These are phyloP conservation scores for Dryadomyces quercivorus DNA, from an alignment of 2,329 filamentous ascomycete species.

Conservation along the genomic window DNA sequence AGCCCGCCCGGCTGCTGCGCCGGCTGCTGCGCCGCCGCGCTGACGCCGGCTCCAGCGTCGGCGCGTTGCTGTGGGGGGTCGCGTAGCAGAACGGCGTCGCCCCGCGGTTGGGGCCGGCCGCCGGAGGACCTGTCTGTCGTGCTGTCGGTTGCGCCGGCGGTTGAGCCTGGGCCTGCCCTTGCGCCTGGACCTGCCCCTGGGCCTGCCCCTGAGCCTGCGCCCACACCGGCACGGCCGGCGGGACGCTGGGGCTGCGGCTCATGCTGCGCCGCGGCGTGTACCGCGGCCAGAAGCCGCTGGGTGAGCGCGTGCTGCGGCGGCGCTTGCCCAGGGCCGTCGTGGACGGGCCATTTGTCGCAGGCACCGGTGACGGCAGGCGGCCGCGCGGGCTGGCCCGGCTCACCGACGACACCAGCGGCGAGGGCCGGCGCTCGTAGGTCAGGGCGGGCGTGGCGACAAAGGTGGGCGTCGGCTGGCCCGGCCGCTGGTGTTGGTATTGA, in stretches of 20 bases:
- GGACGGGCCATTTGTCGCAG: slow-evolving; percentile 24
- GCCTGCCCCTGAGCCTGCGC: slow-evolving; percentile 14
- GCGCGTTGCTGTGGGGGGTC: slow-evolving; percentile 57
- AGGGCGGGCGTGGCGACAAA: slow-evolving; percentile 9
- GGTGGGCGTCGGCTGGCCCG: background rate
- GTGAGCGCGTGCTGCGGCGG: slow-evolving; percentile 40
- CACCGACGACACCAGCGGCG: slow-evolving; percentile 19
- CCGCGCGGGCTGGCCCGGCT: slow-evolving; percentile 19
- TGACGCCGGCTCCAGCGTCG: slow-evolving; percentile 27
- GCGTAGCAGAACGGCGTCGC: slow-evolving; percentile 59
- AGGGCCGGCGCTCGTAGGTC: slow-evolving; percentile 24
- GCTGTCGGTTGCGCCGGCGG: slow-evolving; percentile 12
- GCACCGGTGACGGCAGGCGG: slow-evolving; percentile 14
- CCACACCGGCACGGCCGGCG: slow-evolving; percentile 23
- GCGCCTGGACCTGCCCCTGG: slow-evolving; percentile 15
- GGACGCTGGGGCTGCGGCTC: slow-evolving; percentile 20
- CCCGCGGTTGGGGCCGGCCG: slow-evolving; percentile 17
- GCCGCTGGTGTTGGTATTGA: no score
- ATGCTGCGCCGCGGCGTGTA: slow-evolving; percentile 44
- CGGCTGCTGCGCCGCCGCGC: slow-evolving; percentile 4
- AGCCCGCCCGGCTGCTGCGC: slow-evolving; percentile 12
- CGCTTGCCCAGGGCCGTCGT: slow-evolving; percentile 13
- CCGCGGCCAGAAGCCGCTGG: slow-evolving; percentile 31
- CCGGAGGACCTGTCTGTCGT: slow-evolving; percentile 12
- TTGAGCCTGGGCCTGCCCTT: slow-evolving; percentile 15